These are phyloP conservation scores for Pythium pyrilobum DNA, from an alignment of 352 stramenopile genomes.

Conservation along the genomic window DNA sequence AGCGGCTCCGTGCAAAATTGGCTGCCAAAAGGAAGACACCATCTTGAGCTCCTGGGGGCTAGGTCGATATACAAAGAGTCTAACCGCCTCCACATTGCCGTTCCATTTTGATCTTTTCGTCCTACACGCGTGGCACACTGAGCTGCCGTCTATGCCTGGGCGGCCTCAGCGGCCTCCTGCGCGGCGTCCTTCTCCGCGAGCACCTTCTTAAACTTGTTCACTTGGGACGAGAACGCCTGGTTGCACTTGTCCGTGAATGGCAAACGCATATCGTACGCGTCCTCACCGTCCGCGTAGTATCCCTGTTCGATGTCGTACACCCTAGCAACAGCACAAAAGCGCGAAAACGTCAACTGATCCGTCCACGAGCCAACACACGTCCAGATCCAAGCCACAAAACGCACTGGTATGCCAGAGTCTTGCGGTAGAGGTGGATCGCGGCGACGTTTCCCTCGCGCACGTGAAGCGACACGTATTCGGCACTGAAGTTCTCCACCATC, in stretches of 20 bases:
- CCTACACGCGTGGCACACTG: too few species aligned
- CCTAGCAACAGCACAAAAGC: conserved; percentile 29
- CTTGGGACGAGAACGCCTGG: conserved; percentile 78
- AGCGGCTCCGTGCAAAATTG: conserved; percentile 60
- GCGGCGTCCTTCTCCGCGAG: conserved; percentile 50
- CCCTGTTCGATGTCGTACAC: conserved; percentile 98
- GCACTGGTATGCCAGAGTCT: conserved; percentile 97
- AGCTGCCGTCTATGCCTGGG: background rate
- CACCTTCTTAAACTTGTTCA: conserved; percentile 80
- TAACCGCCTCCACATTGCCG: too few species aligned
- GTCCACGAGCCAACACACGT: too few species aligned
- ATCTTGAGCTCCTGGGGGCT: background rate
- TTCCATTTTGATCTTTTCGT: too few species aligned
- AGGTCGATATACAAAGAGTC: background rate
- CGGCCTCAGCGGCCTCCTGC: conserved; percentile 18
- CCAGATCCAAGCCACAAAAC: too few species aligned
- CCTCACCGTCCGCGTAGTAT: conserved; percentile 99
- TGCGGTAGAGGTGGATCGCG: conserved; percentile 98
- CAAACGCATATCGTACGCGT: conserved; percentile 98
- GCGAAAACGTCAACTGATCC: too few species aligned
- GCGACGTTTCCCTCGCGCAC: conserved; percentile 97
- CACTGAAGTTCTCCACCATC: conserved; percentile 97
- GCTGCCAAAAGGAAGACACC: conserved; percentile 20
- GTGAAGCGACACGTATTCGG: conserved; percentile 99
- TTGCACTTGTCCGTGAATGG: conserved; percentile 91